Evolutionary conservation across 2,329 filamentous ascomycete genomes (phyloP), one percentile per base, ranked within the genome.

Genomic region (Chaetomium globosum): DNA sequence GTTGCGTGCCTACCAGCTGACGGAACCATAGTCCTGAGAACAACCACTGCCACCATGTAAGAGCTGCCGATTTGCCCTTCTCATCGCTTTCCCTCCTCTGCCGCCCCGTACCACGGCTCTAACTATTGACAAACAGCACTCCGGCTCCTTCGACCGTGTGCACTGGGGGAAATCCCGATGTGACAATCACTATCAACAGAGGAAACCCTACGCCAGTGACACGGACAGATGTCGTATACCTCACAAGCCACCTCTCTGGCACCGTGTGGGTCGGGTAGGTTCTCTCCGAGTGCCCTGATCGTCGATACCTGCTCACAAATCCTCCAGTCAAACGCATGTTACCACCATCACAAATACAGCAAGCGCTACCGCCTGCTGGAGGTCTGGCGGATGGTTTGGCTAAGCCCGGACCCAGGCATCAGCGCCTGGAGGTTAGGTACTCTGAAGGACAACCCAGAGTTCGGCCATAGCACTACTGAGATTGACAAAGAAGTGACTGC

Each of bases 251-350:
- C n/a, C 63, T 73, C 7, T 69, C 72, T 1, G 76, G 75, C 6
- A 78, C 76, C 12, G 72, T 78, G 28, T 75, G 72, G 72, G 69
- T 77, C 33, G 75, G 73, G 77, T 78, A 75, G n/a, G 75, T 46
- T 51, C 19, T 8, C 33, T 12, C 3, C 21, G 8, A 48, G 23
- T 16, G 21, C 8, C 26, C 13, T 9, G 28, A 28, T 21, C 12
- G 26, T 62, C 28, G 61, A 59, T 31, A 12, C 28, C 49, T 23
- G 10, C 39, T 43, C 28, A n/a, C 36, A 54, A 28, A 28, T 12
- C 23, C 26, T 57, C 19, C 56, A 78, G 75, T 9, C 68, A 73
- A 71, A 78, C 77, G 5, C 68, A 72, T 31, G 77, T 75, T 46
- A 75, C 70, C 9, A 77, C 77, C 16, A 66, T 73, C 59, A 76